A percentile compares a stretch with the other conserved stretches of the same genome.
Evolutionary conservation across 2,329 filamentous ascomycete genomes (phyloP).

Genomic region (Tolypocladium amazonense): DNA sequence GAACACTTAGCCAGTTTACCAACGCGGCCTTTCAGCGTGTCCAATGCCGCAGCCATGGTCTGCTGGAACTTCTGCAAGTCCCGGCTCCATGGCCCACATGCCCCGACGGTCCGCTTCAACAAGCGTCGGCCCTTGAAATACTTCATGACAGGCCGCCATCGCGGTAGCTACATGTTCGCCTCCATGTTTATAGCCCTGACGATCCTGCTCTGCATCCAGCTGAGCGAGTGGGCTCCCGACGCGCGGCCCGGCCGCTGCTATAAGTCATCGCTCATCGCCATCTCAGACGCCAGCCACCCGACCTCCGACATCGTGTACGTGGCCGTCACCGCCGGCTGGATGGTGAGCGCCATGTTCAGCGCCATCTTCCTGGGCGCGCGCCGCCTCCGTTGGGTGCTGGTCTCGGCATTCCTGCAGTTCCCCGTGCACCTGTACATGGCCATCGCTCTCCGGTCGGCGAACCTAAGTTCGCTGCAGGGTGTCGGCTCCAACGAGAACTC

Average conservation of each 20-base stretch:
- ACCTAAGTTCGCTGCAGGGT: slow-evolving; percentile 10
- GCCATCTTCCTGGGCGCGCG: slow-evolving; percentile 4
- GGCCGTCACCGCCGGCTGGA: not conserved
- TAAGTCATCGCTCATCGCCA: not conserved
- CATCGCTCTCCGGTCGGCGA: slow-evolving; percentile 17
- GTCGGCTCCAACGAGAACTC: slow-evolving; percentile 10
- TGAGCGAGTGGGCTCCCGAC: not conserved
- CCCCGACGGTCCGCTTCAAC: not conserved
- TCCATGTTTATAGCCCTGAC: not conserved
- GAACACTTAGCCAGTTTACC: too few relatives aligned
- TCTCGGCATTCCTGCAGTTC: slow-evolving; percentile 16
- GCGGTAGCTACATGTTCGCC: not conserved
- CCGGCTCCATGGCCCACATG: not conserved
- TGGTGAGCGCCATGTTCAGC: not conserved
- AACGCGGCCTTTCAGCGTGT: not conserved
- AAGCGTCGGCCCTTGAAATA: not conserved
- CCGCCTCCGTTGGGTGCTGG: slow-evolving; percentile 9
- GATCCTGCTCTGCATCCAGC: not conserved
- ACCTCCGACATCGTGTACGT: not conserved
- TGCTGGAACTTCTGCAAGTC: not conserved
- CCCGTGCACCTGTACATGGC: slow-evolving; percentile 21
- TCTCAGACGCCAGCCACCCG: not conserved
- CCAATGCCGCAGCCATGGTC: not conserved
- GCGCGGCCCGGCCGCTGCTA: not conserved
- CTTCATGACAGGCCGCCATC: not conserved